Evolutionary conservation across 2,329 filamentous ascomycete genomes (phyloP).

Genomic region (Pseudogymnoascus sp.): DNA sequence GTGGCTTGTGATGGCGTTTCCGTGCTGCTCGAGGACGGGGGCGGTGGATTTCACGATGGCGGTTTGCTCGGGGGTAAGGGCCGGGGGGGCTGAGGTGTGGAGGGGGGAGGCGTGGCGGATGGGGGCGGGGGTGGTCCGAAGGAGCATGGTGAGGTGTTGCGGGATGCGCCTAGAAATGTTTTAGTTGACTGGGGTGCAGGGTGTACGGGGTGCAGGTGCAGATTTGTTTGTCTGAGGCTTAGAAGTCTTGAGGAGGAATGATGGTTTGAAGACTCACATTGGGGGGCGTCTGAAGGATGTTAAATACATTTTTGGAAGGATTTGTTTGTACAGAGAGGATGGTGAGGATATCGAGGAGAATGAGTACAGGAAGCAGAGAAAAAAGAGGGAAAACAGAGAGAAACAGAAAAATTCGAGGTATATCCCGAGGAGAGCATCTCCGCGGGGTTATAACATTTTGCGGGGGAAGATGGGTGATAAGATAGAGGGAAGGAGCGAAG

Average conservation of each 20-base stretch:
- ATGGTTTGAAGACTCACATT: neutral
- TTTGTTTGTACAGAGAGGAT: neutral
- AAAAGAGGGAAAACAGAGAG: neutral
- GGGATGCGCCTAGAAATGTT: neutral
- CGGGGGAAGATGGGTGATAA: neutral
- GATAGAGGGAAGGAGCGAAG: neutral
- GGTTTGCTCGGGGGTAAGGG: slow-evolving; percentile 51
- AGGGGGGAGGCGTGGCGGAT: neutral
- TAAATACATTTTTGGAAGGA: neutral
- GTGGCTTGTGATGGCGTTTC: slow-evolving; percentile 57
- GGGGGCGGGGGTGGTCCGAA: neutral
- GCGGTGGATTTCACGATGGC: slow-evolving; percentile 68
- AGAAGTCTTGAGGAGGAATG: neutral
- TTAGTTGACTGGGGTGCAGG: neutral
- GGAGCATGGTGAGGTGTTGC: neutral
- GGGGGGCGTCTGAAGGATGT: neutral
- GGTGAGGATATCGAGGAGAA: too few species aligned
- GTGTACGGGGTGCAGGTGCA: neutral
- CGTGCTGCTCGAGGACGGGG: slow-evolving; percentile 61
- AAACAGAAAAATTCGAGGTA: neutral
- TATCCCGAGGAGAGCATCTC: neutral
- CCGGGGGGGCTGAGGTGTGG: neutral
- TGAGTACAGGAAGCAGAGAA: neutral
- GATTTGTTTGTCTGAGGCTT: neutral
- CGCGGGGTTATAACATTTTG: neutral